Evolutionary conservation across 148 eudicot species (phyloP).

Genomic region (Vaccinium macrocarpon): DNA sequence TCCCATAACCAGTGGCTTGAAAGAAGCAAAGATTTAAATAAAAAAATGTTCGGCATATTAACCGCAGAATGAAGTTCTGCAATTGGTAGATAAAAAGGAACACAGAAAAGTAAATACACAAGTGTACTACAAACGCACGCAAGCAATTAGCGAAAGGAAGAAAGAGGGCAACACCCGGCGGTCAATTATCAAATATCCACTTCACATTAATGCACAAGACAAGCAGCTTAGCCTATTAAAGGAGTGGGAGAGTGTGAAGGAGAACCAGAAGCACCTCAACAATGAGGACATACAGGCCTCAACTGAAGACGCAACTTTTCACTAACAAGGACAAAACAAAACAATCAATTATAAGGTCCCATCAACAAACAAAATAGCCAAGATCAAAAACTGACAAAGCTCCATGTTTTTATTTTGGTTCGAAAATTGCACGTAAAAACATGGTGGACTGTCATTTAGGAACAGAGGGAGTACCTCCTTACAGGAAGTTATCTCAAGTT

Average conservation of each 20-base stretch:
- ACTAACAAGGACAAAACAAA: neutral
- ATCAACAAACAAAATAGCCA: neutral
- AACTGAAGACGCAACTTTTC: neutral
- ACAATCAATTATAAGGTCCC: neutral
- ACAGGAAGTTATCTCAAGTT: neutral
- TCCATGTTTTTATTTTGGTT: neutral
- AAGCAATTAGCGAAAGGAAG: neutral
- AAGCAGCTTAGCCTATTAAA: neutral
- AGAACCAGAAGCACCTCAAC: neutral
- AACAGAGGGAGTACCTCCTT: neutral
- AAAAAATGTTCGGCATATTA: neutral
- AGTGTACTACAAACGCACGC: neutral
- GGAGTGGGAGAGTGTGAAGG: neutral
- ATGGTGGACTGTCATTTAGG: no score
- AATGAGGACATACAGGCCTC: neutral
- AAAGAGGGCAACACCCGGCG: neutral
- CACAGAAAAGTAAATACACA: neutral
- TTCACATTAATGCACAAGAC: neutral
- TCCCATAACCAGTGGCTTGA: neutral
- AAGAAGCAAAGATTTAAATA: neutral
- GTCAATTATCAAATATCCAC: neutral
- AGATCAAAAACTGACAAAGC: neutral
- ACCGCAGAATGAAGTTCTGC: neutral
- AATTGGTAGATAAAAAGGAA: neutral
- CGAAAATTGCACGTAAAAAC: no score